phyloP scores from a whole-genome alignment of 805 yeast genomes.

The Starmerella stellata region DNA sequence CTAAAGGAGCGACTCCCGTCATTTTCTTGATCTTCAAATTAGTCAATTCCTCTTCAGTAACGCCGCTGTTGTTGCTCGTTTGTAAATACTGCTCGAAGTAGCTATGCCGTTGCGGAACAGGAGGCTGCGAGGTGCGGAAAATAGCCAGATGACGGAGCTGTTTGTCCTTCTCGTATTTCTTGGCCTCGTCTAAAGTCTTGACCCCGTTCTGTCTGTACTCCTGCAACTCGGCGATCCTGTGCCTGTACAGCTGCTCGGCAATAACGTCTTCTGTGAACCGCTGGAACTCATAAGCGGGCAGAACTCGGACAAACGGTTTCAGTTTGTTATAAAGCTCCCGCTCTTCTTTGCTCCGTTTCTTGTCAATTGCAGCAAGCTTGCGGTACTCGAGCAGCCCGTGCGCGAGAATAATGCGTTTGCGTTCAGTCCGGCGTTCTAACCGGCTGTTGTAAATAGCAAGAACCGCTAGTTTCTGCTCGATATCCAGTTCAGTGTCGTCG shows the following conservation, averaged over 20 bases:
- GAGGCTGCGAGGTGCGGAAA: conserved; percentile 13
- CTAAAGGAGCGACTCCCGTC: conserved; percentile 23
- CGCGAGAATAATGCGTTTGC: conserved; percentile 62
- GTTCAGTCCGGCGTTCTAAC: conserved; percentile 78
- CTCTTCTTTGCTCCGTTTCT: conserved; percentile 74
- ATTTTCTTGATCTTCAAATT: conserved; percentile 19
- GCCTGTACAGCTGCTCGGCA: conserved; percentile 59
- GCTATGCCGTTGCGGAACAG: conserved; percentile 12
- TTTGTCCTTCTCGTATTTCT: conserved; percentile 76
- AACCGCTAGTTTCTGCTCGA: conserved; percentile 72
- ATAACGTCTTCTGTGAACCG: conserved; percentile 54
- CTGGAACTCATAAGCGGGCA: conserved; percentile 67
- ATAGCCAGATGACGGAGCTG: conserved; percentile 40
- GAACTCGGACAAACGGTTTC: conserved; percentile 63
- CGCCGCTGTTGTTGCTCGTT: conserved; percentile 2
- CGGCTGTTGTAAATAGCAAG: conserved; percentile 80
- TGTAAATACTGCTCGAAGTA: conserved; percentile 11
- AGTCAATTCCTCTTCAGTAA: conserved; percentile 13
- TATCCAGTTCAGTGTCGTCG: conserved; percentile 74
- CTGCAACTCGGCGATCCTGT: conserved; percentile 74
- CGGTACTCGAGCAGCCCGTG: conserved; percentile 73
- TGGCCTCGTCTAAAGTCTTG: conserved; percentile 64
- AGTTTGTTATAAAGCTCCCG: conserved; percentile 59
- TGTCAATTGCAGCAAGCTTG: conserved; percentile 62
- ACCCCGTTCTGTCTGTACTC: conserved; percentile 87